A percentile compares a stretch with the other conserved stretches of the same genome.
These are phyloP conservation scores for Chrysosporium queenslandicum DNA, from an alignment of 2,329 filamentous ascomycete species.

Conservation along the genomic window DNA sequence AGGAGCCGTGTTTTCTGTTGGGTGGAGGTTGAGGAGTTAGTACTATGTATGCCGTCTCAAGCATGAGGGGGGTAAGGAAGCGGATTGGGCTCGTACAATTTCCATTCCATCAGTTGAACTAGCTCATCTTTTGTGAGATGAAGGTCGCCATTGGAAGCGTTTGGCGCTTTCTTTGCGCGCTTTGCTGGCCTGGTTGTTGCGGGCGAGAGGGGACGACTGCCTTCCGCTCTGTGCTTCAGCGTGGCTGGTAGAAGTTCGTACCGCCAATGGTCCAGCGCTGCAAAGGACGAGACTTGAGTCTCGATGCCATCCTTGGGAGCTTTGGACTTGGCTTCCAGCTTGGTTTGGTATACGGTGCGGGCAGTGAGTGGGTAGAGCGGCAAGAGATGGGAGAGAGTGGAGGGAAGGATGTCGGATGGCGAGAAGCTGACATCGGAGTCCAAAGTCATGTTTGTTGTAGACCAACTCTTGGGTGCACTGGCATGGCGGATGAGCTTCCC, in stretches of 20 bases:
- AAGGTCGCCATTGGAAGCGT: constrained; percentile 13
- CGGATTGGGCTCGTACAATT: constrained; percentile 27
- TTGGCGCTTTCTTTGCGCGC: constrained; percentile 12
- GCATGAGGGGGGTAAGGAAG: constrained; percentile 15
- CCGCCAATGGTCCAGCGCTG: constrained; percentile 31
- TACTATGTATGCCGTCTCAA: background rate
- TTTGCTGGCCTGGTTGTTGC: constrained; percentile 14
- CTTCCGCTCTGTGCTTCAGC: background rate
- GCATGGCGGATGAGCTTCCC: too few species aligned
- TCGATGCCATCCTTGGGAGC: constrained; percentile 11
- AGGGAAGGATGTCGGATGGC: constrained; percentile 12
- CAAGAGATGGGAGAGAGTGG: constrained; percentile 13
- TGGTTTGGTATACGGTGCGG: constrained; percentile 18
- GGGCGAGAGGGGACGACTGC: background rate
- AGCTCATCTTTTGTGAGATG: constrained; percentile 30
- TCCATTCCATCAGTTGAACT: constrained; percentile 36
- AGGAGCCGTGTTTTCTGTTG: constrained; percentile 33
- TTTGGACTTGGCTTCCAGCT: constrained; percentile 16
- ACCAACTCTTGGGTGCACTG: too few species aligned
- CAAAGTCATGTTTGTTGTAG: background rate
- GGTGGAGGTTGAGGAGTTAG: background rate
- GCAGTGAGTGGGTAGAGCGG: constrained; percentile 19
- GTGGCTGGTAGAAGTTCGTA: constrained; percentile 21
- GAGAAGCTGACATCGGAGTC: constrained; percentile 2
- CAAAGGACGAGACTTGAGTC: constrained; percentile 22